These are phyloP conservation scores for Paramecium caudatum DNA, from an alignment of 73 alveolate genomes.

Conservation along the genomic window DNA sequence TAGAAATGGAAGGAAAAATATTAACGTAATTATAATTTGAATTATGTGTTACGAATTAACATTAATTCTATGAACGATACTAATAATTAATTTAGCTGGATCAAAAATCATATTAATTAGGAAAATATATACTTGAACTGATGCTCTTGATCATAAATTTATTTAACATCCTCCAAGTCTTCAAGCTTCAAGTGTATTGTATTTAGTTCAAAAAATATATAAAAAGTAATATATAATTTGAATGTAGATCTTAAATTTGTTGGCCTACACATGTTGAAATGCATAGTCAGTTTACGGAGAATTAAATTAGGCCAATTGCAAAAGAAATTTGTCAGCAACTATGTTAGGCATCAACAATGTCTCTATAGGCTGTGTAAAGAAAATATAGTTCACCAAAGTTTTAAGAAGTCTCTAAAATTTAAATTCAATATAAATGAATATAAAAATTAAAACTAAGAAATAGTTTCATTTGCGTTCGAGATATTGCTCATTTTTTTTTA, in stretches of 20 bases:
- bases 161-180: conserved; percentile 77
- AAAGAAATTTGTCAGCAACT: not conserved
- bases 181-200: conserved; percentile 74
- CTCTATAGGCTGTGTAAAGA: conserved; percentile 14
- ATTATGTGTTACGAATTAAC: conserved; percentile 78
- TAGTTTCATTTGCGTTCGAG: conserved; percentile 48
- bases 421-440: conserved; percentile 42
- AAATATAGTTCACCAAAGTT: conserved; percentile 44
- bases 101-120: conserved; percentile 79
- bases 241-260: conserved; percentile 25
- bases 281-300: not conserved
- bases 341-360: not conserved
- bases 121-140: conserved; percentile 81
- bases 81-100: conserved; percentile 75
- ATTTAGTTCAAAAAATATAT: conserved; percentile 61
- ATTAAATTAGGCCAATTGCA: conserved; percentile 10
- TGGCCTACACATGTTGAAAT: conserved; percentile 33
- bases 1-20: conserved; percentile 87
- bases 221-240: not conserved
- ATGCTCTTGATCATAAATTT: conserved; percentile 79
- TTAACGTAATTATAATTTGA: conserved; percentile 84
- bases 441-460: not conserved
- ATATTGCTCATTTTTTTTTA: conserved; percentile 48
- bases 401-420: conserved; percentile 28
- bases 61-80: conserved; percentile 81